Percentiles rank a stretch among this genome's conserved stretches.
phyloP scores from a whole-genome alignment of 306 rosid species.

The Notholithocarpus densiflorus region DNA sequence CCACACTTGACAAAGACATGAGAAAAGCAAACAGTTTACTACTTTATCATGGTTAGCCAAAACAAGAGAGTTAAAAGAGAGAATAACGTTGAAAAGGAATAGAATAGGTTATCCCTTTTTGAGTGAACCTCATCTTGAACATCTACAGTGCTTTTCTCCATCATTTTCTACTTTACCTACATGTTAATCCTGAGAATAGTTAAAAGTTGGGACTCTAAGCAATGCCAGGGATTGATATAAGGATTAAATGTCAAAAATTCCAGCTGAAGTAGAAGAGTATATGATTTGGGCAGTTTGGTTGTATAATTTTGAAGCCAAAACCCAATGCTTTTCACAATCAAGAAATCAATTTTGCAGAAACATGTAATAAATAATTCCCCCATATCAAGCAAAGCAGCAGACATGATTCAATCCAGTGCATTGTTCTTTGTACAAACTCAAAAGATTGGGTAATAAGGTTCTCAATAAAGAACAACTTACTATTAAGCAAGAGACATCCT shows the following conservation, averaged over 20 bases:
- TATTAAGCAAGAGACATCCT: neutral
- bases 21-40: slow-evolving; percentile 21
- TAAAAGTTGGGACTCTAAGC: slow-evolving; percentile 35
- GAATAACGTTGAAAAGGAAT: slow-evolving; percentile 28
- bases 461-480: neutral
- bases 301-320: slow-evolving; percentile 3
- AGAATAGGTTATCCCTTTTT: slow-evolving; percentile 48
- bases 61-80: slow-evolving; percentile 23
- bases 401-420: neutral
- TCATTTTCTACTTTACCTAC: slow-evolving; percentile 70
- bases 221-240: slow-evolving; percentile 11
- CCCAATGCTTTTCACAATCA: neutral
- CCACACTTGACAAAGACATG: slow-evolving; percentile 68
- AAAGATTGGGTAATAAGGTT: neutral
- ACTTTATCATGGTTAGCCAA: slow-evolving; percentile 26
- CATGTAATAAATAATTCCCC: neutral
- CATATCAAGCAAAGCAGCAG: neutral
- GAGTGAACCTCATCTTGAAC: slow-evolving; percentile 68
- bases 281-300: neutral
- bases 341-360: slow-evolving; percentile 13
- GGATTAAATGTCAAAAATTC: slow-evolving; percentile 7
- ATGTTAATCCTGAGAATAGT: slow-evolving; percentile 51
- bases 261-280: slow-evolving; percentile 19
- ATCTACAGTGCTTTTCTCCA: slow-evolving; percentile 65
- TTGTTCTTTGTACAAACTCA: neutral